A percentile compares a stretch with the other conserved stretches of the same genome.
These are phyloP conservation scores for Prunus kanzakura DNA, from an alignment of 306 rosid species.

Conservation along the genomic window DNA sequence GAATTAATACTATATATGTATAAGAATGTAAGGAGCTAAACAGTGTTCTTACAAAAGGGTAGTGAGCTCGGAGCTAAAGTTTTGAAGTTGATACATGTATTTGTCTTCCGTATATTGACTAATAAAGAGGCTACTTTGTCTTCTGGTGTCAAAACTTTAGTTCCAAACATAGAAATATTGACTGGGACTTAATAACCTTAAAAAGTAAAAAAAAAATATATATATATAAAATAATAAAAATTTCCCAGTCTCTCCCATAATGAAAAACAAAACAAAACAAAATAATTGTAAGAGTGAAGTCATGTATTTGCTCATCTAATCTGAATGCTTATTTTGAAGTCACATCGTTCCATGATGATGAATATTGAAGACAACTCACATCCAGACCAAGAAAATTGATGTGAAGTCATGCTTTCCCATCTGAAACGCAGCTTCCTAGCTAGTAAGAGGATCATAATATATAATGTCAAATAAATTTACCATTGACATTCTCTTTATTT, in stretches of 20 bases:
- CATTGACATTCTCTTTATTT: slow-evolving; percentile 1
- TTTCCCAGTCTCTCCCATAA: not conserved
- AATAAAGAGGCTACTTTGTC: not conserved
- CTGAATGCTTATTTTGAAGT: slow-evolving; percentile 17
- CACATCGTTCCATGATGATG: slow-evolving; percentile 5
- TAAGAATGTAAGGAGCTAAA: no score
- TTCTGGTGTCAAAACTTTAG: not conserved
- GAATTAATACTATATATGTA: no score
- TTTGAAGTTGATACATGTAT: no score
- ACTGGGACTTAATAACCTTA: not conserved
- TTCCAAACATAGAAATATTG: not conserved
- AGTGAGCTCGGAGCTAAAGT: no score
- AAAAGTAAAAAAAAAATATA: not conserved
- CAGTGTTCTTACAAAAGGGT: no score
- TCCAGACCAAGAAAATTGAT: slow-evolving; percentile 9
- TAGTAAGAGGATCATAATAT: slow-evolving; percentile 1
- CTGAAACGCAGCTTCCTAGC: slow-evolving; percentile 12
- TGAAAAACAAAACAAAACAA: not conserved
- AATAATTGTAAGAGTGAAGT: not conserved
- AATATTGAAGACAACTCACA: slow-evolving; percentile 25
- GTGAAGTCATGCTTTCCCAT: not conserved
- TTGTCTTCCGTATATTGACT: not conserved
- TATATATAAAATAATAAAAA: accelerated
- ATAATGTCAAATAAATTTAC: slow-evolving; percentile 16
- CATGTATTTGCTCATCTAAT: not conserved